Evolutionary conservation across 169 alveolate species (phyloP).

Genomic region (Plasmodium chabaudi): DNA sequence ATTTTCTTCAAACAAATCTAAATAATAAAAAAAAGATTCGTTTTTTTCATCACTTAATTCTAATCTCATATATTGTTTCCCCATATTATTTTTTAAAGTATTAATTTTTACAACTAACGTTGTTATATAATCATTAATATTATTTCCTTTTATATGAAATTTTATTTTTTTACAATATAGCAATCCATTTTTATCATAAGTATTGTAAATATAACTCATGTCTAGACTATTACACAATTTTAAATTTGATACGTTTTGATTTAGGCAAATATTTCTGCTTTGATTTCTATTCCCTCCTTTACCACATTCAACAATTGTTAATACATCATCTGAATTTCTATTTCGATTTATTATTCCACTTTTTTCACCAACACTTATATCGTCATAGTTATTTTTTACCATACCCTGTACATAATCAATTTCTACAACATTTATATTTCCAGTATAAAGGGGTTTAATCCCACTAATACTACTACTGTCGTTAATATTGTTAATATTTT

Average conservation of each 20-base stretch:
- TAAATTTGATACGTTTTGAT: background rate
- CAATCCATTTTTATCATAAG: slow-evolving; percentile 59
- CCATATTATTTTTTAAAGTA: slow-evolving; percentile 22
- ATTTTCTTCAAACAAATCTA: slow-evolving; percentile 69
- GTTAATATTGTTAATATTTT: background rate
- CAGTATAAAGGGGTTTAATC: background rate
- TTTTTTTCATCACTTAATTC: slow-evolving; percentile 61
- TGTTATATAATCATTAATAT: slow-evolving; percentile 18
- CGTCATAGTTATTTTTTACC: slow-evolving; percentile 2
- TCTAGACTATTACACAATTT: slow-evolving; percentile 17
- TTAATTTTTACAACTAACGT: slow-evolving; percentile 36
- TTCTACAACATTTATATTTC: background rate
- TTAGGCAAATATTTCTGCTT: background rate
- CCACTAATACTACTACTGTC: background rate
- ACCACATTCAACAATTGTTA: background rate
- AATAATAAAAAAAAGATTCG: slow-evolving; percentile 57
- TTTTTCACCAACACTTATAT: background rate
- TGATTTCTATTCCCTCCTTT: too few species aligned
- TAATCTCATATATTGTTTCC: slow-evolving; percentile 58
- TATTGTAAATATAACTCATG: slow-evolving; percentile 65
- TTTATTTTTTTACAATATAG: slow-evolving; percentile 48
- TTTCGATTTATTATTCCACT: background rate
- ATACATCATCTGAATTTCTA: background rate
- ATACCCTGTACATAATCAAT: background rate
- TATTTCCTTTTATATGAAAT: slow-evolving; percentile 32